Percentiles rank a stretch among this genome's conserved stretches.
Evolutionary conservation across 495 filamentous ascomycete genomes (phyloP).

Genomic region (Hypoxylon crocopeplum): DNA sequence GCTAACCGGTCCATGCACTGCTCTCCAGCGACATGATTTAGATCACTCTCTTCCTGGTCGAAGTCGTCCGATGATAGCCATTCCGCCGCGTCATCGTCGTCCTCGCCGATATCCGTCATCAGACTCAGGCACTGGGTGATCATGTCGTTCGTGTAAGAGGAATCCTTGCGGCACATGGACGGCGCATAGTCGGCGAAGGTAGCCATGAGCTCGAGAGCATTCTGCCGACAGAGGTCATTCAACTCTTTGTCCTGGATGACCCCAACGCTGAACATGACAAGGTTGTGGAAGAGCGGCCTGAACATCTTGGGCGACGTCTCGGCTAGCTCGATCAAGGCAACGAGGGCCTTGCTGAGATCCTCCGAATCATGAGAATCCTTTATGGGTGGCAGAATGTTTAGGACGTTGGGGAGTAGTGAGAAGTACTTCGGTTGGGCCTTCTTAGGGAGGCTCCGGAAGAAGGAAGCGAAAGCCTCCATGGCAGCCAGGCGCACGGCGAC

Average conservation of each 20-base stretch:
- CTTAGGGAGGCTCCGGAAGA: constrained; percentile 89
- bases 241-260: constrained; percentile 97
- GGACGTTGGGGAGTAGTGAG: constrained; percentile 80
- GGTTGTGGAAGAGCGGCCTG: constrained; percentile 83
- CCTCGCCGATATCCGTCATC: constrained; percentile 97
- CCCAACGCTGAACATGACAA: constrained; percentile 89
- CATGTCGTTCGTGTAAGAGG: constrained; percentile 91
- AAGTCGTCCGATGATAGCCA: constrained; percentile 96
- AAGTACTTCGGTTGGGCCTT: constrained; percentile 88
- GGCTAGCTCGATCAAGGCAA: constrained; percentile 91
- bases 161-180: constrained; percentile 91
- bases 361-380: constrained; percentile 90
- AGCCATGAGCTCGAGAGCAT: constrained; percentile 94
- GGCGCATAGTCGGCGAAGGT: constrained; percentile 97
- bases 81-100: constrained; percentile 93
- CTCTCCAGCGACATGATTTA: constrained; percentile 97
- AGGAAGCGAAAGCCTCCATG: constrained; percentile 95
- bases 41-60: constrained; percentile 93
- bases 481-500: constrained; percentile 86
- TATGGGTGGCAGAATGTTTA: constrained; percentile 91
- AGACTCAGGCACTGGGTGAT: constrained; percentile 97
- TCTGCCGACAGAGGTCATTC: constrained; percentile 87
- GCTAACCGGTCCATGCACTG: constrained; percentile 98
- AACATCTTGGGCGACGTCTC: constrained; percentile 96
- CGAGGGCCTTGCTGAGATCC: constrained; percentile 83